Percentiles rank a stretch among this genome's conserved stretches.
These are phyloP conservation scores for Boletus sp. DNA, from an alignment of 768 basidiomycete genomes.

Conservation along the genomic window DNA sequence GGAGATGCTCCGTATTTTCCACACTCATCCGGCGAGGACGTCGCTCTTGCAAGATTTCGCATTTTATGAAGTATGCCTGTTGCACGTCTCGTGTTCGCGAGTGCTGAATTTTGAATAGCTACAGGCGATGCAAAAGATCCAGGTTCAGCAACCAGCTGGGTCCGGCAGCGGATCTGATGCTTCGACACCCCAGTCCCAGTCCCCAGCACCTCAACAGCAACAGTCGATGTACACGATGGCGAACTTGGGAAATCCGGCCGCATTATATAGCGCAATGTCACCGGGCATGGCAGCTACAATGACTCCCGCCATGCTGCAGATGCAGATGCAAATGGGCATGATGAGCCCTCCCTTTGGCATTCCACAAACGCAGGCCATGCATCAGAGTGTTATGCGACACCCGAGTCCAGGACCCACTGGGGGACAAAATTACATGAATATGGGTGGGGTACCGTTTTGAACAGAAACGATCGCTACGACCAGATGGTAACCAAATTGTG, in stretches of 20 bases:
- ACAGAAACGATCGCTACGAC: slow-evolving; percentile 8
- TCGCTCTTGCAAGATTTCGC: slow-evolving; percentile 92
- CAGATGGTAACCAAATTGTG: background rate
- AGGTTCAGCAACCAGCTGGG: slow-evolving; percentile 29
- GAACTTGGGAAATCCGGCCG: slow-evolving; percentile 45
- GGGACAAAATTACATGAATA: slow-evolving; percentile 44
- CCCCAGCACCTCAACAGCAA: slow-evolving; percentile 41
- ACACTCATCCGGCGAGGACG: slow-evolving; percentile 88
- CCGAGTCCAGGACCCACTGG: slow-evolving; percentile 60
- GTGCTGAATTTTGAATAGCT: slow-evolving; percentile 42
- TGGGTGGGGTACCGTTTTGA: slow-evolving; percentile 35
- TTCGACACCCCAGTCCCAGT: slow-evolving; percentile 36
- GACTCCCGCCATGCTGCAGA: slow-evolving; percentile 36
- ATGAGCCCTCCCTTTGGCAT: slow-evolving; percentile 50
- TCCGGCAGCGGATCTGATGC: slow-evolving; percentile 27
- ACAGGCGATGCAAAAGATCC: slow-evolving; percentile 80
- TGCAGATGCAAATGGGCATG: slow-evolving; percentile 50
- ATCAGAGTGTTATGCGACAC: slow-evolving; percentile 82
- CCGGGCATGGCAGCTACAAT: slow-evolving; percentile 29
- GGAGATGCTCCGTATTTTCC: slow-evolving; percentile 95
- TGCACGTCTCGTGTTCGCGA: background rate
- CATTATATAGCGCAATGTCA: slow-evolving; percentile 33
- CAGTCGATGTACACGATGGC: slow-evolving; percentile 46
- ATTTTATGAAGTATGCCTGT: slow-evolving; percentile 71
- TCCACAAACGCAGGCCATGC: slow-evolving; percentile 70